Conservation (phyloP, 2,329 filamentous ascomycete genomes). For the Didymella keratinophila region DNA sequence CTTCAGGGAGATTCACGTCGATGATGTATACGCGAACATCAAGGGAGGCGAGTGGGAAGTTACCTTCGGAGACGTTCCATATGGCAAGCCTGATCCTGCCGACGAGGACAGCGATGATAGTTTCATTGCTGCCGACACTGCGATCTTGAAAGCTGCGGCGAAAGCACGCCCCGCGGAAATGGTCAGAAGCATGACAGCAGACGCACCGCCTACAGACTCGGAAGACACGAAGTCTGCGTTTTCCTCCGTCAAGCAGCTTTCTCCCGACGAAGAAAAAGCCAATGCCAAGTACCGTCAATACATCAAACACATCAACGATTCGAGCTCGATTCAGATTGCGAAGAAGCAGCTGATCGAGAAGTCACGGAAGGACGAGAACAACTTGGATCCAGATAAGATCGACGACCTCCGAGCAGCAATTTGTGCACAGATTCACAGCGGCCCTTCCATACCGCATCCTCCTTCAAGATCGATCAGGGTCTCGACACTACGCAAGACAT, state of each 20-base stretch:
- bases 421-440: conserved; percentile 57
- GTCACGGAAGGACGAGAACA: conserved; percentile 37
- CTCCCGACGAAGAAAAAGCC: conserved; percentile 56
- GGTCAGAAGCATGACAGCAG: conserved; percentile 51
- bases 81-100: conserved; percentile 37
- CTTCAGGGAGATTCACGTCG: conserved; percentile 60
- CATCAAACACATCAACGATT: conserved; percentile 46
- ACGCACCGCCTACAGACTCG: conserved; percentile 43
- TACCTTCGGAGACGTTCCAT: conserved; percentile 53
- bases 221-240: conserved; percentile 47
- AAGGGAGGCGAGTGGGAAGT: conserved; percentile 62
- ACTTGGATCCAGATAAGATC: conserved; percentile 50
- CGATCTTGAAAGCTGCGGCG: conserved; percentile 55
- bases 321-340: conserved; percentile 42
- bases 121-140: conserved; percentile 56
- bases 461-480: conserved; percentile 58
- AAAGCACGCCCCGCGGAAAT: conserved; percentile 28
- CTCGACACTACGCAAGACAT: conserved; percentile 57
- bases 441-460: conserved; percentile 61
- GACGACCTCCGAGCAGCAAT: conserved; percentile 59
- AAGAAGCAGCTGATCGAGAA: conserved; percentile 35
- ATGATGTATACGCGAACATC: conserved; percentile 62
- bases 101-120: conserved; percentile 50
- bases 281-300: conserved; percentile 53
- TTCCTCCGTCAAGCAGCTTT: conserved; percentile 53